Conservation (phyloP, 208 protist genomes). For the Paratrypanosoma confusum region DNA sequence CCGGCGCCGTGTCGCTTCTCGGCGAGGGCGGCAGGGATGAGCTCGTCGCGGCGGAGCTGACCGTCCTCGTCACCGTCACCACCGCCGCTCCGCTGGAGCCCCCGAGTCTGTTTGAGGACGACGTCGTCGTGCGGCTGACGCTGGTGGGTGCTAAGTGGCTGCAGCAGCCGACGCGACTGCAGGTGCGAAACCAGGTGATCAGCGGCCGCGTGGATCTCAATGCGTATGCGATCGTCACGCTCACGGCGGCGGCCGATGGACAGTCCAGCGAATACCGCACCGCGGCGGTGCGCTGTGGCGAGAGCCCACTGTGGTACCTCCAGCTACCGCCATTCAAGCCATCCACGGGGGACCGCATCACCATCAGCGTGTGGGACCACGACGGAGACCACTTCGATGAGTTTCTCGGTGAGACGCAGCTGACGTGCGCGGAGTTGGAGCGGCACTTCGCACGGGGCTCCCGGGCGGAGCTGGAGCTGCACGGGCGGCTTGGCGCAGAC, state of each 20-base stretch:
- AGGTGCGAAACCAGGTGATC: not conserved
- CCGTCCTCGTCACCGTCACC: constrained; percentile 3
- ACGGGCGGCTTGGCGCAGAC: no score
- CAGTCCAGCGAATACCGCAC: constrained; percentile 2
- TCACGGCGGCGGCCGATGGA: not conserved
- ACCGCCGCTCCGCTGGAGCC: not conserved
- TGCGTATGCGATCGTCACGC: not conserved
- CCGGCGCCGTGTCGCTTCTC: no score
- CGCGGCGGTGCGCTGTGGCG: not conserved
- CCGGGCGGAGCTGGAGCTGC: no score
- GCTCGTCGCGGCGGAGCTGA: not conserved
- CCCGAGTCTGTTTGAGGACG: not conserved
- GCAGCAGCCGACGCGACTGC: not conserved
- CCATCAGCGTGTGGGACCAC: constrained; percentile 4
- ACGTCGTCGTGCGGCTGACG: not conserved
- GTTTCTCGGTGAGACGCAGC: constrained; percentile 1
- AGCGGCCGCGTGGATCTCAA: not conserved
- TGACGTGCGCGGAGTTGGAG: constrained; percentile 1
- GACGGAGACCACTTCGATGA: constrained; percentile 4
- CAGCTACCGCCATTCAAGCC: constrained; percentile 1
- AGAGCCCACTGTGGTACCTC: constrained; percentile 7
- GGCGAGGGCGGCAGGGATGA: no score
- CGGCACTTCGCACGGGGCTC: no score
- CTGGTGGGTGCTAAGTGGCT: constrained; percentile 1
- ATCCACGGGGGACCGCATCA: not conserved